Evolutionary conservation across 2,329 filamentous ascomycete species (phyloP).

Genomic region (Aspergillus hiratsukae): DNA sequence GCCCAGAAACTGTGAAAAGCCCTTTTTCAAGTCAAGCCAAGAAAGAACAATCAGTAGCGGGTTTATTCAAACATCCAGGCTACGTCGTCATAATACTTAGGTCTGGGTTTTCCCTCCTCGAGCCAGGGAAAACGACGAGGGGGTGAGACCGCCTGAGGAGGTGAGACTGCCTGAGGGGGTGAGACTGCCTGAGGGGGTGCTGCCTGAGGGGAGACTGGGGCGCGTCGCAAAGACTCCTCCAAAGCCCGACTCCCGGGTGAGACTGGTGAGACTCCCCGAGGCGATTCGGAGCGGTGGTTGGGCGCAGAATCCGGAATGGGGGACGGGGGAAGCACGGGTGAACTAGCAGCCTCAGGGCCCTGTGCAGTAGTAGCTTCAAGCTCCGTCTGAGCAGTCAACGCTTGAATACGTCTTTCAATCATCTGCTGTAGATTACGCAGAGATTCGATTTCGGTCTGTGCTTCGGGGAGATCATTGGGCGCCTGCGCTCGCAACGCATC

Average conservation of each 20-base stretch:
- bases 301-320: neutral
- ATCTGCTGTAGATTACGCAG: slow-evolving; percentile 27
- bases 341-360: neutral
- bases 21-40: neutral
- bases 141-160: no score
- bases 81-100: no score
- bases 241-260: no score
- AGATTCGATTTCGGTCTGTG: slow-evolving; percentile 26
- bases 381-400: slow-evolving; percentile 12
- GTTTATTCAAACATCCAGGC: no score
- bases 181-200: no score
- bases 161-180: no score
- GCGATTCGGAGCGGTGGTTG: neutral
- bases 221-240: no score
- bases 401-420: slow-evolving; percentile 27
- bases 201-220: no score
- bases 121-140: no score
- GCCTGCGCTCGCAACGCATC: slow-evolving; percentile 27
- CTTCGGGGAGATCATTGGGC: slow-evolving; percentile 21
- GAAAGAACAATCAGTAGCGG: neutral
- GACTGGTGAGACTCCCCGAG: no score
- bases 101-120: no score
- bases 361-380: neutral
- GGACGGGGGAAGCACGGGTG: neutral
- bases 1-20: neutral